Evolutionary conservation across 352 stramenopile species (phyloP), one percentile per base, ranked within the genome.

Genomic region (Phytophthora kernoviae): DNA sequence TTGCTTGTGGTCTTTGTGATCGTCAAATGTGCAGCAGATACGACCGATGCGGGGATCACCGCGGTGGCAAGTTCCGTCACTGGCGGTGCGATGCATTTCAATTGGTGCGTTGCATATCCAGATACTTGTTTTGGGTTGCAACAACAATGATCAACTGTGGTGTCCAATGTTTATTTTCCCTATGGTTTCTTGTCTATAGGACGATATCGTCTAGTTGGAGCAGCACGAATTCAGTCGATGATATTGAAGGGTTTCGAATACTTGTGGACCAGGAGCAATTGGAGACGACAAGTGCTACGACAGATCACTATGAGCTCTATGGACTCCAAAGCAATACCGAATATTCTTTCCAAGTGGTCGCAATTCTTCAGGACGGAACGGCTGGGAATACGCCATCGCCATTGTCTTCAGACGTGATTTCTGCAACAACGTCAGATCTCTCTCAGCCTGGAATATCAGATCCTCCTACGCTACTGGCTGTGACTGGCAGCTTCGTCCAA

Each of bases 71-170:
- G 3, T 30, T 30, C 6, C 24, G 24, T 30, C 24, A 77, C 70
- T 14, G 72, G 74, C 12, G 77, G 77, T 2, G 54, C 69, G 3
- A 17, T 87, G n/a, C 44, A 68, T 36, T 54, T 87, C 2, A 11
- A 57, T 14, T 84, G 75, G 70, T 75, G 24, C 24, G 42, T 34
- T 44, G n/a, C 39, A 15, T 15, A 24, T 21, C n/a, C 20, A 21
- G 17, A 30, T 14, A 45, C 9, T n/a, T 45, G 40, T 20, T 21
- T 45, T 45, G 15, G 12, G 12, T 12, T 20, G 37, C 5, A 44
- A 10, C 4, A 4, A 17, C 37, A 22, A 17, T 44, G 37, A 12
- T 18, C 8, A n/a, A 26, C n/a, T 12, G n/a, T 7, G 10, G 36
- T 21, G 18, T 37, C 0, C 9, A 10, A n/a, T 22, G 10, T 20